These are phyloP conservation scores for Magnolia changhungtana DNA, from an alignment of 164 flowering plant genomes.

Conservation along the genomic window DNA sequence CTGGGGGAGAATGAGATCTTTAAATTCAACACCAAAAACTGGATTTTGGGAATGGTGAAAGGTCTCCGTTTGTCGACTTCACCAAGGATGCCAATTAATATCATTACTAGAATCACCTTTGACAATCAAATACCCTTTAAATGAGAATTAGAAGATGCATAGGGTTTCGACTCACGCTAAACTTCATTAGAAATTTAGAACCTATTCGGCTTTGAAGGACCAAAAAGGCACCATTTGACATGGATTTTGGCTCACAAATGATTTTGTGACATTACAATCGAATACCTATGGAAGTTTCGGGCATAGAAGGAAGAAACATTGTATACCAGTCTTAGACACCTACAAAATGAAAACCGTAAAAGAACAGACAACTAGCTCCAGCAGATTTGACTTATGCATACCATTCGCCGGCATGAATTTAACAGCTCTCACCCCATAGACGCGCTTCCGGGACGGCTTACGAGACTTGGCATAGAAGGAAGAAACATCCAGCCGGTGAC, in stretches of 20 bases:
- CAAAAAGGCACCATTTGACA: background rate
- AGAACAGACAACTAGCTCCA: background rate
- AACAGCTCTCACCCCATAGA: constrained; percentile 75
- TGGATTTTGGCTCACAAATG: background rate
- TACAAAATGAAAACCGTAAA: background rate
- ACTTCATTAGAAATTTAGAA: no score
- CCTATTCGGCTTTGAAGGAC: background rate
- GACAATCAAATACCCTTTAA: no score
- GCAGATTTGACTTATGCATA: constrained; percentile 23
- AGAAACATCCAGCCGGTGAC: constrained; percentile 63
- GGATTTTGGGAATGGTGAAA: no score
- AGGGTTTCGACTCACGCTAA: no score
- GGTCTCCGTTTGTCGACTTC: no score
- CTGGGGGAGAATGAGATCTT: no score
- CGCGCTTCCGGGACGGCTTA: constrained; percentile 64
- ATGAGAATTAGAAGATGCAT: no score
- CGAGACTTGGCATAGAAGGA: constrained; percentile 83
- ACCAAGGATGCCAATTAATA: no score
- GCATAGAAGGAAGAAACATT: no score
- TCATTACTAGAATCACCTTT: no score
- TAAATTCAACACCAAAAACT: no score
- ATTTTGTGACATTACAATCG: background rate
- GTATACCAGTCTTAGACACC: background rate
- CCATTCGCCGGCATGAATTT: constrained; percentile 92
- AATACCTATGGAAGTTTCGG: background rate